Evolutionary conservation across 805 yeast genomes (phyloP).

Genomic region (Torulaspora indica): DNA sequence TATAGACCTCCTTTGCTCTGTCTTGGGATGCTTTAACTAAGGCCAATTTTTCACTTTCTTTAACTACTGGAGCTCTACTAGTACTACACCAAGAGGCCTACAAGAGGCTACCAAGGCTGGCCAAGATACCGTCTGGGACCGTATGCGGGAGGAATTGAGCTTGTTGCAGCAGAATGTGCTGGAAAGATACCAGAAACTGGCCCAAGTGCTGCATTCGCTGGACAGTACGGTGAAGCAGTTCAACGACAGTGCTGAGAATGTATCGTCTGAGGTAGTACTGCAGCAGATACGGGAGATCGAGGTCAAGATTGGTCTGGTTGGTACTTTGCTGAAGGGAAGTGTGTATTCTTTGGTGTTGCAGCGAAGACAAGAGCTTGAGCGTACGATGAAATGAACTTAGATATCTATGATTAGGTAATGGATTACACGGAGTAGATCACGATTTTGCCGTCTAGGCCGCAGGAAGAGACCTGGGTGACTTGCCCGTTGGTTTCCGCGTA

Average conservation of each 20-base stretch:
- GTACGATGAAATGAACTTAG: constrained; percentile 1
- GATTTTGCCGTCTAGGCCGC: constrained; percentile 89
- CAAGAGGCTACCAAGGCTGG: too few species aligned
- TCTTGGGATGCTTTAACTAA: background rate
- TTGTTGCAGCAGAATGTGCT: constrained; percentile 32
- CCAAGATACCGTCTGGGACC: too few species aligned
- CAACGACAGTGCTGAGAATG: constrained; percentile 17
- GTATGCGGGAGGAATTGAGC: constrained; percentile 25
- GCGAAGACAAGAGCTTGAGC: constrained; percentile 35
- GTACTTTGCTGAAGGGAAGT: constrained; percentile 63
- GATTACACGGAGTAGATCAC: constrained; percentile 61
- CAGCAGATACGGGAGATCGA: constrained; percentile 58
- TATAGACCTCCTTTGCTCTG: background rate
- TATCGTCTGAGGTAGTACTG: constrained; percentile 37
- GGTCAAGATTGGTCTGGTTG: constrained; percentile 57
- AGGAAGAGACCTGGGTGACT: constrained; percentile 59
- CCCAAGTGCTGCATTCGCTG: constrained; percentile 27
- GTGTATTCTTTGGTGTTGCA: constrained; percentile 61
- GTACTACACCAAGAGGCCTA: background rate
- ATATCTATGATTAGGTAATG: constrained; percentile 2
- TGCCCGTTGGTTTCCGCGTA: constrained; percentile 45
- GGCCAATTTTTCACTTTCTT: background rate
- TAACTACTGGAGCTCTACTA: background rate
- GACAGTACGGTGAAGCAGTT: constrained; percentile 29
- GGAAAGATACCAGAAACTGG: constrained; percentile 30